phyloP scores from a whole-genome alignment of 208 protist species.

The Vickermania ingenoplastis region DNA sequence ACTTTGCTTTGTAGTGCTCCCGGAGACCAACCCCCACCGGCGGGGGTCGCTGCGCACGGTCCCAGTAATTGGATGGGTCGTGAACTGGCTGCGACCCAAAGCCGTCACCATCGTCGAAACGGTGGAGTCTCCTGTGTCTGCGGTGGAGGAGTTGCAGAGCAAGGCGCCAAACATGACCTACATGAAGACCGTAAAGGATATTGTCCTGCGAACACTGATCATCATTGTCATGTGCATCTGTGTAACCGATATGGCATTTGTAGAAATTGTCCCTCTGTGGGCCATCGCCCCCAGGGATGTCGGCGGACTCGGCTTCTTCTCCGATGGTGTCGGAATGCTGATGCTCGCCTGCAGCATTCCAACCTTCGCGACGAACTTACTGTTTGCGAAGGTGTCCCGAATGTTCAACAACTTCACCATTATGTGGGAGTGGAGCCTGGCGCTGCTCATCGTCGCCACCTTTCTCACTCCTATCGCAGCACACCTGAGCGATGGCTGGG shows the following conservation, averaged over 20 bases:
- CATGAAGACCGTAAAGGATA: conserved; percentile 9
- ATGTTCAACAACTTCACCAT: not conserved
- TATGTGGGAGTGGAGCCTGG: conserved; percentile 2
- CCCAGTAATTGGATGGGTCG: conserved; percentile 1
- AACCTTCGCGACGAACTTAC: conserved; percentile 17
- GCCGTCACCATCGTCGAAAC: conserved; percentile 1
- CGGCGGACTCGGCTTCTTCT: conserved; percentile 17
- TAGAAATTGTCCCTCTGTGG: conserved; percentile 27
- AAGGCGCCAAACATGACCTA: conserved; percentile 11
- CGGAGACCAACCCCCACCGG: conserved; percentile 13
- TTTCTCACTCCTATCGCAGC: not conserved
- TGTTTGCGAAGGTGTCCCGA: conserved; percentile 5
- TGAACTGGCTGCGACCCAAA: conserved; percentile 3
- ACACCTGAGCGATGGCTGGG: not conserved
- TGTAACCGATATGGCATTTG: conserved; percentile 14
- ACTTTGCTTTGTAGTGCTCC: conserved; percentile 10
- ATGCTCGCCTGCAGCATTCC: conserved; percentile 8
- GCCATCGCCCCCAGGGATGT: conserved; percentile 12
- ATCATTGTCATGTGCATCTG: conserved; percentile 26
- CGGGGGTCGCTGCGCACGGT: conserved; percentile 2
- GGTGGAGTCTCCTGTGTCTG: not conserved
- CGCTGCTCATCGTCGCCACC: not conserved
- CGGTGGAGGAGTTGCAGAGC: too few relatives aligned
- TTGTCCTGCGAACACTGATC: conserved; percentile 11
- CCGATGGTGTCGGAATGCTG: conserved; percentile 13